Evolutionary conservation across 78 protist genomes (phyloP).

Genomic region (Dictyostelium brefeldianum): DNA sequence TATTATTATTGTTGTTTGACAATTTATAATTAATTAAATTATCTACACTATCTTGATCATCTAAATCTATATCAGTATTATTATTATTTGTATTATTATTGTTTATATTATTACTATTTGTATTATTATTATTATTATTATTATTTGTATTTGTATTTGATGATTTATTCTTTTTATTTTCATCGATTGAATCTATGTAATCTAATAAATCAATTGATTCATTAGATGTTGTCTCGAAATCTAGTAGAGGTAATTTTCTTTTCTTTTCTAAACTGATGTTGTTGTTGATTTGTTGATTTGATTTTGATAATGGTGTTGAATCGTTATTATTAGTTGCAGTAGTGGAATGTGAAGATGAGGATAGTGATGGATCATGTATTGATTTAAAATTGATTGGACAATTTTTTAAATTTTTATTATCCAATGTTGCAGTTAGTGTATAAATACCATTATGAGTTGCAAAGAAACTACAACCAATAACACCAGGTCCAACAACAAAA

Average conservation of each 20-base stretch:
- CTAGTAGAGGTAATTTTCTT: constrained; percentile 1
- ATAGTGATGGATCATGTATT: neutral
- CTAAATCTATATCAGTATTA: neutral
- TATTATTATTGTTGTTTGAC: neutral
- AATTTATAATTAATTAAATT: neutral
- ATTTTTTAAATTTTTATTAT: neutral
- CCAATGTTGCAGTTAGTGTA: constrained; percentile 12
- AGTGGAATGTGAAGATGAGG: neutral
- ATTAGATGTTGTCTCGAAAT: neutral
- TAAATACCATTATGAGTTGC: constrained; percentile 35
- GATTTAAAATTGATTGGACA: constrained; percentile 7
- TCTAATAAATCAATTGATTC: neutral
- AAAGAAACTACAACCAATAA: constrained; percentile 34
- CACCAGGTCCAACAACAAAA: constrained; percentile 53
- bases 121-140: neutral
- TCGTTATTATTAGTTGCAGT: neutral
- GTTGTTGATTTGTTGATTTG: neutral
- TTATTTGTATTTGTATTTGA: neutral
- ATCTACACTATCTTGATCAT: neutral
- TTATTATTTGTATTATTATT: neutral
- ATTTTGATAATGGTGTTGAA: neutral
- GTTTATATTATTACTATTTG: neutral
- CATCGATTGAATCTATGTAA: neutral
- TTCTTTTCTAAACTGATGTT: constrained; percentile 1
- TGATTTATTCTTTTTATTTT: neutral